Conservation (phyloP, 176 grass and related monocot species). For the Oryza punctata region DNA sequence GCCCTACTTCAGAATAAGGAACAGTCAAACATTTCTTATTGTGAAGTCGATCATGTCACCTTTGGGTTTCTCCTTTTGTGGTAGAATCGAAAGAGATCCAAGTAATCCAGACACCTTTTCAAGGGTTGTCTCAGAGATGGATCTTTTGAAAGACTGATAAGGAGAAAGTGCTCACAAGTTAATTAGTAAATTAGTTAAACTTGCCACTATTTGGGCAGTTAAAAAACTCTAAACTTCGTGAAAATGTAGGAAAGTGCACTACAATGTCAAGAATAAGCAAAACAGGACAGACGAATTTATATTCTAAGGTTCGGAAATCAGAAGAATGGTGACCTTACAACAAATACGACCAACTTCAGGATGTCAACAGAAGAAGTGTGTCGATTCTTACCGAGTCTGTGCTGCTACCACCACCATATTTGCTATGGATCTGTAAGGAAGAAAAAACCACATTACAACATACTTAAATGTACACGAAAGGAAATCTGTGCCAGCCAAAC, state of each 20-base stretch:
- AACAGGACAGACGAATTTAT: neutral
- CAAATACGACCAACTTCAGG: neutral
- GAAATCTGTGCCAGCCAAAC: neutral
- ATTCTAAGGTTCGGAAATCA: neutral
- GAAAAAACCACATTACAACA: neutral
- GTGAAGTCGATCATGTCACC: conserved; percentile 42
- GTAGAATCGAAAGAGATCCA: conserved; percentile 66
- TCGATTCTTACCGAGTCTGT: conserved; percentile 50
- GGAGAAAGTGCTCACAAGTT: conserved; percentile 34
- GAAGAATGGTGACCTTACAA: neutral
- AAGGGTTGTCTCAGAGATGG: conserved; percentile 77
- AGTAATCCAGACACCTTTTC: conserved; percentile 68
- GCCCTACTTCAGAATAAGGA: neutral
- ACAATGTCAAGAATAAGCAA: neutral
- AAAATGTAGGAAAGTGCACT: neutral
- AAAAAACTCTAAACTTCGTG: neutral
- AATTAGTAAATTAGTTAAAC: conserved; percentile 3
- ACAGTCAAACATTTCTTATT: conserved; percentile 12
- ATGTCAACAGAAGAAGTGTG: too few species aligned
- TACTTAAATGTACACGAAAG: neutral
- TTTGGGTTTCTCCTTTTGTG: conserved; percentile 72
- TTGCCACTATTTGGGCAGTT: neutral
- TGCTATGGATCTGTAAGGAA: conserved; percentile 64
- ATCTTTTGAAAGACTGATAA: conserved; percentile 64
- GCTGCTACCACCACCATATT: conserved; percentile 64